These are phyloP conservation scores for Clonostachys rosea DNA, from an alignment of 2,329 filamentous ascomycete species.

Conservation along the genomic window DNA sequence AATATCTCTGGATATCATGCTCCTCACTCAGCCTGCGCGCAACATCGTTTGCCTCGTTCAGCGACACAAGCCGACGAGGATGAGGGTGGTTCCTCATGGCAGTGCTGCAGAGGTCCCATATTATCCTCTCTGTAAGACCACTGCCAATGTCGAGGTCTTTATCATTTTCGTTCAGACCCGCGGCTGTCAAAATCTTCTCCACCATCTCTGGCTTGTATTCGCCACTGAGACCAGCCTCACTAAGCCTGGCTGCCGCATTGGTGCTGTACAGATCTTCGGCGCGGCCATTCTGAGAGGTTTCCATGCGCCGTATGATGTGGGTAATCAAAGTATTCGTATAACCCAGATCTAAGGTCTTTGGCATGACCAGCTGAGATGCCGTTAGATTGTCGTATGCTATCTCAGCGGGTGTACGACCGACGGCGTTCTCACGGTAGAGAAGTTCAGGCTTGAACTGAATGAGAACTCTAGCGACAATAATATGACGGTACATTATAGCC, in stretches of 20 bases:
- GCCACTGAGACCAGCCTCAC: constrained; percentile 16
- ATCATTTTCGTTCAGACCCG: constrained; percentile 11
- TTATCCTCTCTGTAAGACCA: constrained; percentile 8
- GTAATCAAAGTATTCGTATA: background rate
- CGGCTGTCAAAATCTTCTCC: constrained; percentile 13
- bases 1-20: constrained; percentile 29
- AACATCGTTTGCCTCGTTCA: constrained; percentile 55
- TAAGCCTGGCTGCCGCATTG: constrained; percentile 9
- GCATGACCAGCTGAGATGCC: constrained; percentile 22
- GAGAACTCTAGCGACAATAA: constrained; percentile 33
- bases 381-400: constrained; percentile 54
- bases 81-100: constrained; percentile 21
- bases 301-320: background rate
- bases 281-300: background rate
- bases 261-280: constrained; percentile 1
- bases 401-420: constrained; percentile 69
- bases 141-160: constrained; percentile 4
- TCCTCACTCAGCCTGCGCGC: constrained; percentile 49
- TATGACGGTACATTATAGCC: constrained; percentile 32
- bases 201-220: constrained; percentile 16
- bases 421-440: constrained; percentile 68
- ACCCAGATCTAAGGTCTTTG: background rate
- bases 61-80: constrained; percentile 44
- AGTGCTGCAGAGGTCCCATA: constrained; percentile 26
- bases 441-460: constrained; percentile 54